These are phyloP conservation scores for Tetraselmis chui DNA, from an alignment of 139 green algal species.

Conservation along the genomic window DNA sequence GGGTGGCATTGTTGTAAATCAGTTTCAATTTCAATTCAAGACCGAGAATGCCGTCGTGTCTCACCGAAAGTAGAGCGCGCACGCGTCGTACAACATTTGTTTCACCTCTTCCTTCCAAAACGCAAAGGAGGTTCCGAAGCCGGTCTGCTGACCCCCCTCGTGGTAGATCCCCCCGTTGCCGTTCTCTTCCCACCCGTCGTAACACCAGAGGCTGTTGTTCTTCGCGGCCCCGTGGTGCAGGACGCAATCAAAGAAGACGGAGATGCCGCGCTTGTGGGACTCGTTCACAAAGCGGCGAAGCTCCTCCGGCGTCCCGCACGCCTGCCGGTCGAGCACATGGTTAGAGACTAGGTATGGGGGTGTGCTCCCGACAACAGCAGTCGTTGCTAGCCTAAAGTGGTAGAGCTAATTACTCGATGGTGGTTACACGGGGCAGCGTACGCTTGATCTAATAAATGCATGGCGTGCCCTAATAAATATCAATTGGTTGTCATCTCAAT, in stretches of 20 bases:
- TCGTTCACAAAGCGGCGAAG: constrained; percentile 27
- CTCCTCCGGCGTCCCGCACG: constrained; percentile 29
- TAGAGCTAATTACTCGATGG: no score
- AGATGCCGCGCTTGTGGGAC: constrained; percentile 22
- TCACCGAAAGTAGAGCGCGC: constrained; percentile 21
- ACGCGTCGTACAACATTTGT: constrained; percentile 18
- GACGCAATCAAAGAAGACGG: constrained; percentile 37
- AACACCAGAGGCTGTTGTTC: constrained; percentile 27
- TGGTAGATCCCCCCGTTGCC: constrained; percentile 31
- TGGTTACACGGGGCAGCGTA: no score
- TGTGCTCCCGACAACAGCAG: no score
- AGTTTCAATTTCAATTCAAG: no score
- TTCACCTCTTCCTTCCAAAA: constrained; percentile 35
- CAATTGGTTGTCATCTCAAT: no score
- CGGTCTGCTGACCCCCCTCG: constrained; percentile 22
- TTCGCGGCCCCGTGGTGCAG: constrained; percentile 34
- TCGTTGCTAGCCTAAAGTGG: no score
- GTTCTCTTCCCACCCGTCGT: constrained; percentile 20
- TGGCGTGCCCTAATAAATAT: no score
- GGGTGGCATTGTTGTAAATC: no score
- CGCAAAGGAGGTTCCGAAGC: constrained; percentile 24
- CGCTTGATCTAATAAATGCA: no score
- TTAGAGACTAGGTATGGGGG: no score
- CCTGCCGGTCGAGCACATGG: no score
- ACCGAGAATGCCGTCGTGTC: no score